Evolutionary conservation across 2,329 filamentous ascomycete species (phyloP).

Genomic region (Colletotrichum shisoi): DNA sequence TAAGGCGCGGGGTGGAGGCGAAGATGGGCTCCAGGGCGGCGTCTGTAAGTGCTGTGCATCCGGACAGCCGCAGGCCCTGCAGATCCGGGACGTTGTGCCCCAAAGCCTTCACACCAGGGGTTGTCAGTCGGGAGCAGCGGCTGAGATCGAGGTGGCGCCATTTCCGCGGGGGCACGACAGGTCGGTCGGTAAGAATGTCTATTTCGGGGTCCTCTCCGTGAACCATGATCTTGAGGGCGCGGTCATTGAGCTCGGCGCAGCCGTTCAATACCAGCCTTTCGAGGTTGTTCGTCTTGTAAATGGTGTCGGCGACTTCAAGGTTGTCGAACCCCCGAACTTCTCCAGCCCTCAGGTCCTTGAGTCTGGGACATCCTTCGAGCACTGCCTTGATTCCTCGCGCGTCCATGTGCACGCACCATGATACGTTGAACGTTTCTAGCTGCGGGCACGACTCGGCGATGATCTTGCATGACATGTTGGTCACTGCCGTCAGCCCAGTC

Average conservation of each 20-base stretch:
- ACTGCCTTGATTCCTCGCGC: slow-evolving; percentile 77
- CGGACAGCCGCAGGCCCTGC: slow-evolving; percentile 83
- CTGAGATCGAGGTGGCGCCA: slow-evolving; percentile 87
- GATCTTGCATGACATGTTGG: slow-evolving; percentile 85
- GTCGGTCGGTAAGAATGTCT: slow-evolving; percentile 79
- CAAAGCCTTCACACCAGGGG: slow-evolving; percentile 73
- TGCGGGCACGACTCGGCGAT: slow-evolving; percentile 81
- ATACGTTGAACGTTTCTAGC: slow-evolving; percentile 86
- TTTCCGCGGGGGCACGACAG: slow-evolving; percentile 77
- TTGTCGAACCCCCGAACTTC: slow-evolving; percentile 84
- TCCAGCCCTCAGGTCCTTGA: slow-evolving; percentile 82
- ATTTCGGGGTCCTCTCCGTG: slow-evolving; percentile 79
- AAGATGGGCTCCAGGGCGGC: slow-evolving; percentile 75
- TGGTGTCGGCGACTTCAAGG: slow-evolving; percentile 71
- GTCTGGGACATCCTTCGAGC: slow-evolving; percentile 72
- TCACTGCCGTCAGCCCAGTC: slow-evolving; percentile 79
- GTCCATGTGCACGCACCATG: slow-evolving; percentile 90
- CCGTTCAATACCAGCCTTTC: slow-evolving; percentile 84
- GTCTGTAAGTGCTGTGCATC: slow-evolving; percentile 78
- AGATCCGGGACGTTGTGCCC: slow-evolving; percentile 79
- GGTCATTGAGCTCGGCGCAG: slow-evolving; percentile 79
- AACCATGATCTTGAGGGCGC: slow-evolving; percentile 75
- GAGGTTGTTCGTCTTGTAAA: slow-evolving; percentile 83
- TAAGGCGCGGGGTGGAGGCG: slow-evolving; percentile 77
- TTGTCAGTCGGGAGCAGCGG: slow-evolving; percentile 77